These are phyloP conservation scores for Ettlia oleoabundans DNA, from an alignment of 139 green algal genomes.

Conservation along the genomic window DNA sequence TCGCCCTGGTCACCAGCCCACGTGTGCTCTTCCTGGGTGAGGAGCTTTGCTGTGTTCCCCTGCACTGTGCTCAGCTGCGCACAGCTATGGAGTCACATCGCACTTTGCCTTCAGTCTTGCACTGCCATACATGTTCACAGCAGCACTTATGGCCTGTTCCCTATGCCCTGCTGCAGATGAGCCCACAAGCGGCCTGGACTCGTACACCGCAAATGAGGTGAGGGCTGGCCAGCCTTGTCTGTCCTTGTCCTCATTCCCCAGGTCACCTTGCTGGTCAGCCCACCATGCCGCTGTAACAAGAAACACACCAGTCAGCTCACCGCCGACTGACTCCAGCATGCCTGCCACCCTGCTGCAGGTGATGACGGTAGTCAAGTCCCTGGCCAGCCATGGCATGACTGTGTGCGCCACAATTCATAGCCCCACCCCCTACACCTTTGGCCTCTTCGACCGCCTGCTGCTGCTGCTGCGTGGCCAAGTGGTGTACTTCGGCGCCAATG, in stretches of 20 bases:
- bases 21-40: constrained; percentile 71
- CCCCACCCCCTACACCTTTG: constrained; percentile 64
- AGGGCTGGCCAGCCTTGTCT: background rate
- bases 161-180: no score
- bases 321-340: no score
- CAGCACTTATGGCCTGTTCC: no score
- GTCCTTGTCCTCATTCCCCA: no score
- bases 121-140: no score
- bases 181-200: constrained; percentile 78
- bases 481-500: constrained; percentile 61
- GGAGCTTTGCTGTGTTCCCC: no score
- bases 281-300: no score
- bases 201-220: constrained; percentile 70
- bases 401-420: constrained; percentile 72
- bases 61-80: no score
- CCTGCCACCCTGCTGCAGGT: background rate
- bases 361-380: constrained; percentile 23
- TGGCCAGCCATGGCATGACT: constrained; percentile 61
- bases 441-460: constrained; percentile 71
- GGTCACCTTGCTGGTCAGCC: no score
- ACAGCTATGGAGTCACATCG: no score
- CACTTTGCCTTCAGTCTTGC: no score
- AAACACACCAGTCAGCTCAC: no score
- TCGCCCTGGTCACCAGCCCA: constrained; percentile 62
- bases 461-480: constrained; percentile 53